These are phyloP conservation scores for Echinosphaeria canescens DNA, from an alignment of 2,329 filamentous ascomycete species.

Conservation along the genomic window DNA sequence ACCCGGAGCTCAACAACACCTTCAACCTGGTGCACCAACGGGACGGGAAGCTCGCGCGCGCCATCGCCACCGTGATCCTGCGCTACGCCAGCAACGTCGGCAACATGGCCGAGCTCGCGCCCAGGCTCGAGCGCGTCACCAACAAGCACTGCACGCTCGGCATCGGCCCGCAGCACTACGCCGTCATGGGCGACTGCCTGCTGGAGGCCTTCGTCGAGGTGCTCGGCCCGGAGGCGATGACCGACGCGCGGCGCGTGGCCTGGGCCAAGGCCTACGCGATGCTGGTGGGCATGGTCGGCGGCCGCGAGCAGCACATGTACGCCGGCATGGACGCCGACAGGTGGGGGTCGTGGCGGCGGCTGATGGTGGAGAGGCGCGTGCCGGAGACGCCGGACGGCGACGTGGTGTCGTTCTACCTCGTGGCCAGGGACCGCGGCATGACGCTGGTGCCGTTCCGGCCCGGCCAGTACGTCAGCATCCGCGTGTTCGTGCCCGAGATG, in stretches of 20 bases:
- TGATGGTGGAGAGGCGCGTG: conserved; percentile 41
- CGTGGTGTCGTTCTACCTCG: conserved; percentile 49
- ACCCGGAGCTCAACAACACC: conserved; percentile 44
- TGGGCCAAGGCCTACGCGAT: conserved; percentile 56
- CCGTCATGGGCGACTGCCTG: conserved; percentile 46
- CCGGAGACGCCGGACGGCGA: conserved; percentile 44
- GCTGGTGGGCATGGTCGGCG: conserved; percentile 51
- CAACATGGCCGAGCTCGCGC: conserved; percentile 29
- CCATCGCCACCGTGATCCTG: conserved; percentile 41
- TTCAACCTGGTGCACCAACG: conserved; percentile 49
- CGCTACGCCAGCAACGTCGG: conserved; percentile 54
- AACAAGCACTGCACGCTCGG: conserved; percentile 55
- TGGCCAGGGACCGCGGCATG: conserved; percentile 35
- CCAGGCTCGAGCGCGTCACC: conserved; percentile 33
- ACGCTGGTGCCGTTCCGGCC: conserved; percentile 42
- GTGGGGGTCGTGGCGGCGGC: conserved; percentile 47
- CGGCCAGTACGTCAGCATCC: conserved; percentile 52
- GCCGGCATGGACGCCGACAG: conserved; percentile 28
- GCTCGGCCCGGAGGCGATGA: conserved; percentile 44
- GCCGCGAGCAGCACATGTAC: conserved; percentile 41
- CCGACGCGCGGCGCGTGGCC: conserved; percentile 37
- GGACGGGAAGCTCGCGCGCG: conserved; percentile 36
- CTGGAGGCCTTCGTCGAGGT: conserved; percentile 44
- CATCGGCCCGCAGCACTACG: conserved; percentile 47
- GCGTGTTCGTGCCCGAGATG: conserved; percentile 31